Conservation (phyloP, 805 yeast species). For the Metschnikowia colocasiae region DNA sequence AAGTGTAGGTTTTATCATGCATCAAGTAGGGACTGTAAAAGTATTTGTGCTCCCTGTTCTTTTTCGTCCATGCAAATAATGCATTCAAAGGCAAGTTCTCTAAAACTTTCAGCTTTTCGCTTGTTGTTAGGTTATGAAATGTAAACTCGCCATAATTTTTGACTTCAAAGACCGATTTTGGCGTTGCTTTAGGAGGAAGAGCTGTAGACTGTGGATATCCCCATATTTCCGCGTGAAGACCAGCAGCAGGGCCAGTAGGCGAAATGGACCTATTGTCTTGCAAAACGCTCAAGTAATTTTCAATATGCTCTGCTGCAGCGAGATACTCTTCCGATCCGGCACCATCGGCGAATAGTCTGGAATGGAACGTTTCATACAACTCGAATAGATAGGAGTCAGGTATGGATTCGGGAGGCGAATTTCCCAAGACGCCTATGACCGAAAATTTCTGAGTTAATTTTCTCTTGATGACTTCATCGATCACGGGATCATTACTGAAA, state of each 20-base stretch:
- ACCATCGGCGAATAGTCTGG: slow-evolving; percentile 18
- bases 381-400: slow-evolving; percentile 30
- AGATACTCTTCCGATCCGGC: slow-evolving; percentile 5
- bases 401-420: slow-evolving; percentile 26
- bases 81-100: slow-evolving; percentile 9
- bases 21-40: slow-evolving; percentile 28
- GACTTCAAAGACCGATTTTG: slow-evolving; percentile 10
- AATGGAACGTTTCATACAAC: slow-evolving; percentile 30
- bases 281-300: not conserved
- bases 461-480: slow-evolving; percentile 31
- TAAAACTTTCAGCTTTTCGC: not conserved
- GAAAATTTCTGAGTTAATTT: slow-evolving; percentile 35
- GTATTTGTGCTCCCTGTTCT: slow-evolving; percentile 20
- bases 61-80: slow-evolving; percentile 14
- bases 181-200: not conserved
- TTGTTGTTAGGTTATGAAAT: slow-evolving; percentile 3
- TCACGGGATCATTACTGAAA: slow-evolving; percentile 29
- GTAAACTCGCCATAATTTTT: slow-evolving; percentile 15
- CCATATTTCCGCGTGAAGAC: not conserved
- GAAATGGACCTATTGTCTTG: not conserved
- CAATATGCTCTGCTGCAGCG: slow-evolving; percentile 1
- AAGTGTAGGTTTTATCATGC: slow-evolving; percentile 21
- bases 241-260: not conserved
- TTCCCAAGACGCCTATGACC: slow-evolving; percentile 35
- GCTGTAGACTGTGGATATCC: not conserved